phyloP scores from a whole-genome alignment of 2,329 filamentous ascomycete species.

The Didymella segeticola region DNA sequence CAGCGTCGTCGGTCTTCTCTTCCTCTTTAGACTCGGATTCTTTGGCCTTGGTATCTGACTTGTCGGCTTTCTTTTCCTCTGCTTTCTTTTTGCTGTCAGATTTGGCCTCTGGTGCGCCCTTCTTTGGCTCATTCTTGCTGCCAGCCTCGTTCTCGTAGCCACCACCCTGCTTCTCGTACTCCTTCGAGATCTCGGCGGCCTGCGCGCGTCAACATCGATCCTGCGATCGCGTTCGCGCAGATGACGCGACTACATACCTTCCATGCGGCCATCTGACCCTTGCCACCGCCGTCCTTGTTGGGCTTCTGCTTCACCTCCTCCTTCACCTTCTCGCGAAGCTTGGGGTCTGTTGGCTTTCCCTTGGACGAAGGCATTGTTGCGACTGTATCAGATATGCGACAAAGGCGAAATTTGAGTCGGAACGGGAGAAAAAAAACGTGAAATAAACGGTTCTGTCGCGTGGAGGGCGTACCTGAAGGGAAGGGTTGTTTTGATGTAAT shows the following conservation, averaged over 20 bases:
- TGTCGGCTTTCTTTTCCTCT: constrained; percentile 29
- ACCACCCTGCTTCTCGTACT: constrained; percentile 51
- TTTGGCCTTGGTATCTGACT: constrained; percentile 32
- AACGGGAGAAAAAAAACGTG: background rate
- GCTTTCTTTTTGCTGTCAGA: constrained; percentile 29
- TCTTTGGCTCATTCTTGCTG: constrained; percentile 54
- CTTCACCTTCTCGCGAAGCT: constrained; percentile 54
- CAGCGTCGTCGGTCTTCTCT: constrained; percentile 20
- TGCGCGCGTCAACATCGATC: constrained; percentile 19
- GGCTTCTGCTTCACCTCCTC: constrained; percentile 55
- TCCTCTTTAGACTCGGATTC: constrained; percentile 26
- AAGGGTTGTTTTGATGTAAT: constrained; percentile 25
- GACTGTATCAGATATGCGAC: background rate
- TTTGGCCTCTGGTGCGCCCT: constrained; percentile 49
- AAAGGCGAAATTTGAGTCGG: background rate
- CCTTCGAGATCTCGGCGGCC: constrained; percentile 53
- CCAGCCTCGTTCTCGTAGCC: constrained; percentile 52
- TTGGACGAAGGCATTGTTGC: constrained; percentile 51
- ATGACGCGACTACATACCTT: constrained; percentile 41
- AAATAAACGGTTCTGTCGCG: constrained; percentile 3
- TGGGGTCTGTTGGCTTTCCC: constrained; percentile 55
- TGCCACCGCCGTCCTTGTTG: constrained; percentile 56
- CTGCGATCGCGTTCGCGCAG: background rate
- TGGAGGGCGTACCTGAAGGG: constrained; percentile 19
- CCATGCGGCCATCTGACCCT: constrained; percentile 57